Evolutionary conservation across 2,329 filamentous ascomycete species (phyloP), one percentile per base, ranked within the genome.

Genomic region (Lasiodiplodia citricola): DNA sequence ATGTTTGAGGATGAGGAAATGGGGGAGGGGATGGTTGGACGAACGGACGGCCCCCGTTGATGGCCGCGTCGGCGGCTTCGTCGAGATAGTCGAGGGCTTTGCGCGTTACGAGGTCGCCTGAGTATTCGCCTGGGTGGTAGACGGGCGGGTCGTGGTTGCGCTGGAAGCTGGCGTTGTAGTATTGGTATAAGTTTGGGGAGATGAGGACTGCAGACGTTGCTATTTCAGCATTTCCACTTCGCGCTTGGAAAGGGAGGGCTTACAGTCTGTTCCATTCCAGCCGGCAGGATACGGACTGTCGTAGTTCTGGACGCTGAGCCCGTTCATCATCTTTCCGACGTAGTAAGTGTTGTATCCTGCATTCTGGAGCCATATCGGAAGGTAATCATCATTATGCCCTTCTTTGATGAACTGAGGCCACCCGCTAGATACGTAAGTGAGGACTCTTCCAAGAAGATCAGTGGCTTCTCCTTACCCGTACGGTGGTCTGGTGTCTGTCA

Each of bases 301-400:
- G 74, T 91, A 92, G 68, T 90, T 92, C 0, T 82, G 73, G 1
- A 86, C 81, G 0, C 81, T 86, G 63, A 91, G 89, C 0, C 84
- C 82, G 71, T 93, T 93, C 79, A 91, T 90, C 5, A 92, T 81
- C 74, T 93, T 93, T 21, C 89, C 91, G 0, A 87, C 87, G 73
- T 92, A 93, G 74, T 91, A 92, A 0, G 90, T 92, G 71, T 87
- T 87, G 74, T 92, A 92, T 0, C 90, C 90, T 0, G 86, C 87
- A 3, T 86, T 77, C 71, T 92, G 88, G 14, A 93, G 78, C 90
- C 91, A 93, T 0, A 92, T 76, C 0, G 90, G 91, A 0, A 93
- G 83, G 70, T 90, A 92, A 38, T 90, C 85, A 1, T 89, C 84
- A 69, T 92, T 91, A 69, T 88, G 83, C 0, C 90, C 90, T 65